Conservation (phyloP, 2,329 filamentous ascomycete species). For the Microcyclospora tardicrescens region DNA sequence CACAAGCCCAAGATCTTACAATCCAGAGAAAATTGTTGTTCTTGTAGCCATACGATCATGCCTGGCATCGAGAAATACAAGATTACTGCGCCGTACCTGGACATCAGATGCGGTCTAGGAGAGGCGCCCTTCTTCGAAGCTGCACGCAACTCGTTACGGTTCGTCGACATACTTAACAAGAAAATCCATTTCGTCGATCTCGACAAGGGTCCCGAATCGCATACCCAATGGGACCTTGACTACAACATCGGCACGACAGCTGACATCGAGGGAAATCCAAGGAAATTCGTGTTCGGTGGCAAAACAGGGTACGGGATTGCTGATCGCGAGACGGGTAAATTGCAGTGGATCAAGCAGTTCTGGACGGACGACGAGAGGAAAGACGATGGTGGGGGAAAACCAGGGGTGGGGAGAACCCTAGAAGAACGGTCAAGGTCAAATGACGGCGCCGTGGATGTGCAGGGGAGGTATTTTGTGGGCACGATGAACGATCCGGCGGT, state of each 20-base stretch:
- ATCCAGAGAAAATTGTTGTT: too few relatives aligned
- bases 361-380: constrained; percentile 41
- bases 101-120: constrained; percentile 52
- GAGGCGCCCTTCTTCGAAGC: constrained; percentile 66
- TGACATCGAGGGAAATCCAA: constrained; percentile 56
- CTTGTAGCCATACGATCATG: constrained; percentile 8
- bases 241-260: constrained; percentile 51
- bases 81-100: constrained; percentile 38
- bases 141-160: constrained; percentile 52
- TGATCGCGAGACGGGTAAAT: constrained; percentile 46
- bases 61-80: constrained; percentile 22
- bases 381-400: constrained; percentile 20
- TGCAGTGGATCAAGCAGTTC: constrained; percentile 44
- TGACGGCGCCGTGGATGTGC: constrained; percentile 68
- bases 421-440: constrained; percentile 50
- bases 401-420: constrained; percentile 23
- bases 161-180: constrained; percentile 71
- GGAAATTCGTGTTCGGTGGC: constrained; percentile 62
- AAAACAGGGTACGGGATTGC: constrained; percentile 74
- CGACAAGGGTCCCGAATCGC: constrained; percentile 45
- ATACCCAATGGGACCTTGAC: constrained; percentile 41
- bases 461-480: constrained; percentile 74
- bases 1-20: too few relatives aligned
- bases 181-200: constrained; percentile 61
- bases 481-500: constrained; percentile 67